Base-by-base conservation (phyloP, 208 protist genomes). In the Crithidia mellificae region DNA sequence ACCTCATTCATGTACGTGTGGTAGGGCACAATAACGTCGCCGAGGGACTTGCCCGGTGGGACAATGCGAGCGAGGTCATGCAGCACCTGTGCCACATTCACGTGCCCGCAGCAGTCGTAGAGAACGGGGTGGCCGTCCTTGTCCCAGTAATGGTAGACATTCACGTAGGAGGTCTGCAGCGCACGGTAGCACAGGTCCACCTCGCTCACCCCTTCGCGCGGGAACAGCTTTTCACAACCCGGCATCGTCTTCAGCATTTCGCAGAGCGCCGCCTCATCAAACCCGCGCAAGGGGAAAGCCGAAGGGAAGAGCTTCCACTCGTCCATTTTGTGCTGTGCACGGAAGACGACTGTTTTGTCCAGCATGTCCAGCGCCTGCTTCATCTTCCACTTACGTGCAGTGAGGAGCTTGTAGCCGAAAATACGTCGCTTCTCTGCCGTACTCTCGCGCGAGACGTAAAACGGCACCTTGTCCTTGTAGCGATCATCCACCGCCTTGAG, bases 1-100 rank as follows among this genome's bases (percentile, higher is more conserved):
- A 93, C 80, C 62, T 87, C 78, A 68, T 93, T 93, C 80, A 87
- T 84, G 76, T 90, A 90, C 17, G 79, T 74, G 74, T 93, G 87
- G 34, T 88, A 93, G 0, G 70, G 73, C 22, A 90, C 69, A 55
- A 86, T 68, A 15, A 80, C 67, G 32, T 93, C 83, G 27, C 64
- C 68, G 12, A 76, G 41, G 0, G 51, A 27, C 44, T 85, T 77
- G 56, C 80, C 82, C 0, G 71, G 36, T 6, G 74, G 72, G 9
- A 80, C 77, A 20, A 87, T 59, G 32, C 36, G 27, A 1, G 44
- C 47, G 1, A 84, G 36, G 11, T 77, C 67, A 14, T 73, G 72
- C 14, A 93, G 54, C 32, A 93, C 74, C 51, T 70, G 49, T 1
- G 58, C 63, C 1, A 84, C 77, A 22, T 81, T 47, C 29, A 70